Base-by-base conservation (phyloP, 148 eudicot species). In the Nepenthes gracilis region DNA sequence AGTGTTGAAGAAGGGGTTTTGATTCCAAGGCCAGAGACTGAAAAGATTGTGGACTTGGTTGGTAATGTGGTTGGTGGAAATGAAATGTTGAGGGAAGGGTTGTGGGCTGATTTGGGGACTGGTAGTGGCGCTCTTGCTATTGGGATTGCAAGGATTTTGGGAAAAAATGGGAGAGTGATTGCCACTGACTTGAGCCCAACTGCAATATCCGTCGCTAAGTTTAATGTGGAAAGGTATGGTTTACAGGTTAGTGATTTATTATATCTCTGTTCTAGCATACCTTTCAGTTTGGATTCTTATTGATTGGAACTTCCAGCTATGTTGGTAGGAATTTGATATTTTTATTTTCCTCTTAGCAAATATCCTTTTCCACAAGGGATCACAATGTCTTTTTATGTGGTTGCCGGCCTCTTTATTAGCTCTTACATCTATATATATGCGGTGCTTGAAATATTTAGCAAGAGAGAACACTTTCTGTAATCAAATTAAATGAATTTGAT, bases 51-150 rank as follows among this genome's bases (percentile, higher is more conserved):
- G 47, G 92, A 88, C 59, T 70, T 88, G 67, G 91, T 88, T 47
- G 72, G 47, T 63, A 81, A 74, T 67, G 72, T 75, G 59, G 62
- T 78, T 47, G 63, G 66, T 61, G 68, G 36, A 12, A 67, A 66
- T 64, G 73, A 60, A 2, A 70, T 61, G 58, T 71, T 87, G 69
- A 77, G 67, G 59, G 79, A 76, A 7, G 98, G 96, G 10, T 50
- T 88, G 66, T 93, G 96, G 98, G 89, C 81, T 73, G 98, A 93
- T 86, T 72, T 93, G 71, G 98, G 98, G 47, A 88, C 95, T 59
- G 98, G 98, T 10, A 86, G 91, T 73, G 98, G 98, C 43, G 98
- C 98, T 4, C 76, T 93, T 74, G 91, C 95, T 45, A 86, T 93
- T 62, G 96, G 89, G 53, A 69, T 88, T 74, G 90, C 72, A 6